Evolutionary conservation across 2,329 filamentous ascomycete genomes (phyloP).

Genomic region (Cryphonectria nitschkei): DNA sequence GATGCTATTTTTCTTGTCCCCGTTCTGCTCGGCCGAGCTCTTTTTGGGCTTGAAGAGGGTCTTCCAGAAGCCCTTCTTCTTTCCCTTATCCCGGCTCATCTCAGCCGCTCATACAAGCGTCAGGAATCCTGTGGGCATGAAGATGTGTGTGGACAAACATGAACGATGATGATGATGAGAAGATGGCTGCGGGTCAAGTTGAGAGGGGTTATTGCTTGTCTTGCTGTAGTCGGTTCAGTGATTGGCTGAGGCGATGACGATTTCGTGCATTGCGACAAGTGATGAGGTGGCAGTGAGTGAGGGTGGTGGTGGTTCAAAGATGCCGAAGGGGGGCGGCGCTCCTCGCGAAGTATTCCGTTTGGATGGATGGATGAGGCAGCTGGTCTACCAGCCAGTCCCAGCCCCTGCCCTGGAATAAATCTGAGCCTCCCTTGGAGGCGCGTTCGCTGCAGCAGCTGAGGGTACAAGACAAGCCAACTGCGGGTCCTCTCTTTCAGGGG

Average conservation of each 20-base stretch:
- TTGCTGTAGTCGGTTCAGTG: slow-evolving; percentile 2
- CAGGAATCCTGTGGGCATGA: slow-evolving; percentile 17
- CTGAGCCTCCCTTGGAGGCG: slow-evolving; percentile 6
- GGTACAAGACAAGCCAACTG: background rate
- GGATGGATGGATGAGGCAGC: slow-evolving; percentile 5
- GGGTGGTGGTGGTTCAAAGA: background rate
- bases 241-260: background rate
- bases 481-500: background rate
- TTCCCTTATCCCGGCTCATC: slow-evolving; percentile 29
- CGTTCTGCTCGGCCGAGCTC: slow-evolving; percentile 5
- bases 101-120: slow-evolving; percentile 21
- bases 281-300: slow-evolving; percentile 9
- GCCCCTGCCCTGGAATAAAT: background rate
- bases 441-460: background rate
- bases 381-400: background rate
- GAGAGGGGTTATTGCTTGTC: background rate
- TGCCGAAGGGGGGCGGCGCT: background rate
- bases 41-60: slow-evolving; percentile 23
- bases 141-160: slow-evolving; percentile 4
- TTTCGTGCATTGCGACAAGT: background rate
- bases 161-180: slow-evolving; percentile 14
- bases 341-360: slow-evolving; percentile 4
- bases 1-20: background rate
- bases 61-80: slow-evolving; percentile 28
- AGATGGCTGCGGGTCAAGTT: slow-evolving; percentile 12